Conservation (phyloP, 2,329 filamentous ascomycete genomes). For the Coniella lustricola region DNA sequence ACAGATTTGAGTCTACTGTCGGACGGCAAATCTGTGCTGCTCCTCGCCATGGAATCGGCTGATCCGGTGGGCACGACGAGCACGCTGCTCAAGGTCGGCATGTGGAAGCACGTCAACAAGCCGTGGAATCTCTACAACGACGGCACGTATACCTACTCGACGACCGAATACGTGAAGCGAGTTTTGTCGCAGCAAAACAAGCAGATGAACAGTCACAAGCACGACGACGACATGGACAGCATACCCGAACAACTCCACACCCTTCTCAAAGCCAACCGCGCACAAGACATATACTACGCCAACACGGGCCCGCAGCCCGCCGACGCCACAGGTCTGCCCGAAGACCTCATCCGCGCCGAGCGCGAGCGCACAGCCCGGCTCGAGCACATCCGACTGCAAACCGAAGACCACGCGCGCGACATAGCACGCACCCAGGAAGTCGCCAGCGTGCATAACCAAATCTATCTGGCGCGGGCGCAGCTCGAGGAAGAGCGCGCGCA, state of each 20-base stretch:
- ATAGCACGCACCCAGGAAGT: slow-evolving; percentile 45
- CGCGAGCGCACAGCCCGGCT: slow-evolving; percentile 41
- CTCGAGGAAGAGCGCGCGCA: slow-evolving; percentile 45
- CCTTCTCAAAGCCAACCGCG: slow-evolving; percentile 46
- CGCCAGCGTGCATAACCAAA: slow-evolving; percentile 43
- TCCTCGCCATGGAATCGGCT: slow-evolving; percentile 52
- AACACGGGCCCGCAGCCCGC: slow-evolving; percentile 46
- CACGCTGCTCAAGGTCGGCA: slow-evolving; percentile 52
- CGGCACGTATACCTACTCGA: slow-evolving; percentile 52
- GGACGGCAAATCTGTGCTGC: slow-evolving; percentile 51
- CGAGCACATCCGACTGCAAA: slow-evolving; percentile 37
- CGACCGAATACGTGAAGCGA: slow-evolving; percentile 53
- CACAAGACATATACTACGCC: slow-evolving; percentile 47
- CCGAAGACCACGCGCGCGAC: slow-evolving; percentile 41
- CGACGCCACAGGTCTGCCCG: slow-evolving; percentile 44
- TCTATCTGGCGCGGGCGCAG: slow-evolving; percentile 40
- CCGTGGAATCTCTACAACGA: slow-evolving; percentile 48
- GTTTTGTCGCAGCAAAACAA: slow-evolving; percentile 26
- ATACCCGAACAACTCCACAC: slow-evolving; percentile 33
- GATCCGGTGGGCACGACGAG: slow-evolving; percentile 49
- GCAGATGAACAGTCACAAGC: too few relatives aligned
- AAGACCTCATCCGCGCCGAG: slow-evolving; percentile 42
- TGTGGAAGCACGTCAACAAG: slow-evolving; percentile 60
- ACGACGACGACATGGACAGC: slow-evolving; percentile 25
- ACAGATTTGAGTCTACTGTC: slow-evolving; percentile 49